Conservation (phyloP, 2,329 filamentous ascomycete genomes). For the Penicillium italicum region DNA sequence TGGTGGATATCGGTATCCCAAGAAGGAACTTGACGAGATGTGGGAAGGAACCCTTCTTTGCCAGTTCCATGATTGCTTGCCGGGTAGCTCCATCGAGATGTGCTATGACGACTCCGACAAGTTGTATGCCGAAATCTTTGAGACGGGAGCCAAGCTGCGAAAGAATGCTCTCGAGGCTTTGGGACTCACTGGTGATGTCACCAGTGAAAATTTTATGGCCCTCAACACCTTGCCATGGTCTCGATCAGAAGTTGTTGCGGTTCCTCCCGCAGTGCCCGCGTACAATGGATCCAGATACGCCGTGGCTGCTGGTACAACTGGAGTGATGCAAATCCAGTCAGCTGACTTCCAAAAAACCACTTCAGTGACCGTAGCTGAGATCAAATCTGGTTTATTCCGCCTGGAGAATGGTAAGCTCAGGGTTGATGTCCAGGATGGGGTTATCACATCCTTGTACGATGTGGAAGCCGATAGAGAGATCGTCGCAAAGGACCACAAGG, state of each 20-base stretch:
- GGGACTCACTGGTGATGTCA: slow-evolving; percentile 53
- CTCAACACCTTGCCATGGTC: slow-evolving; percentile 87
- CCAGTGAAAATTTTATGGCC: slow-evolving; percentile 52
- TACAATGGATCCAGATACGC: slow-evolving; percentile 36
- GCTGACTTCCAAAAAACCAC: slow-evolving; percentile 23
- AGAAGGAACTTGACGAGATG: slow-evolving; percentile 88
- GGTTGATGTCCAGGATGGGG: slow-evolving; percentile 69
- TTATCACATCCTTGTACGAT: slow-evolving; percentile 82
- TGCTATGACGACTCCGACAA: slow-evolving; percentile 94
- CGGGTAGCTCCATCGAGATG: slow-evolving; percentile 94
- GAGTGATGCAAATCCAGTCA: slow-evolving; percentile 39
- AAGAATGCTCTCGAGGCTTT: slow-evolving; percentile 66
- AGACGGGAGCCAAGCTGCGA: slow-evolving; percentile 68
- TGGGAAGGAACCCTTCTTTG: slow-evolving; percentile 91
- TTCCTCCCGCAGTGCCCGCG: slow-evolving; percentile 46
- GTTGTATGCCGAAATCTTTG: slow-evolving; percentile 79
- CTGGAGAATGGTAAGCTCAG: slow-evolving; percentile 74
- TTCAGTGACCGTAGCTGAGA: slow-evolving; percentile 50
- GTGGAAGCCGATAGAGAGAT: slow-evolving; percentile 69
- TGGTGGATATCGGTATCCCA: slow-evolving; percentile 77
- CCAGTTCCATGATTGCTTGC: slow-evolving; percentile 96
- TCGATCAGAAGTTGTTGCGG: slow-evolving; percentile 67
- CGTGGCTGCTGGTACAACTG: slow-evolving; percentile 47
- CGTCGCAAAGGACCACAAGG: slow-evolving; percentile 68
- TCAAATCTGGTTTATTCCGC: slow-evolving; percentile 63